These are phyloP conservation scores for Aleurites moluccanus DNA, from an alignment of 441 rosid genomes.

Conservation along the genomic window DNA sequence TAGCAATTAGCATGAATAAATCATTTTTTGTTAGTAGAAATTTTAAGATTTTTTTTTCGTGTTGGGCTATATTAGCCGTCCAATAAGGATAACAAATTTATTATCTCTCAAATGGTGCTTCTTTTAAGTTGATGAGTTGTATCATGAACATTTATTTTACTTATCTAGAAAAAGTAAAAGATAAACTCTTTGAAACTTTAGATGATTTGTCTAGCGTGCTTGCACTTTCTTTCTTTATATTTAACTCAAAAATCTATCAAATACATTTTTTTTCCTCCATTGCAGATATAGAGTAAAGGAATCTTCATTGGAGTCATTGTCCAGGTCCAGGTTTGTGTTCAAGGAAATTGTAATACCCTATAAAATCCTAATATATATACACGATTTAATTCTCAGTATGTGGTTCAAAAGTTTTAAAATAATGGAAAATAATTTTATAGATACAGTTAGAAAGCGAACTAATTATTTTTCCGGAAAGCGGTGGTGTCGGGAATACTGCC, in stretches of 20 bases:
- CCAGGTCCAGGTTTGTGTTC: conserved; percentile 56
- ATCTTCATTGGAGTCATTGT: conserved; percentile 84
- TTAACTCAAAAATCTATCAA: neutral
- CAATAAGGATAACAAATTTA: neutral
- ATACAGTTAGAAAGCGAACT: too few species aligned
- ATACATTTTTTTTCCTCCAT: neutral
- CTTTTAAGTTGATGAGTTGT: neutral
- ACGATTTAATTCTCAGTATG: too few species aligned
- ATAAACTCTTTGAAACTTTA: neutral
- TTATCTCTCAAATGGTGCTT: neutral
- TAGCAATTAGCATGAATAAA: too few species aligned
- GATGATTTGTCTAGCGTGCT: neutral
- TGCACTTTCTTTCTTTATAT: conserved; percentile 6
- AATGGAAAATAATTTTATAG: too few species aligned
- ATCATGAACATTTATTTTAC: too few species aligned
- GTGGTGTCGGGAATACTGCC: too few species aligned
- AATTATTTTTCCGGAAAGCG: too few species aligned
- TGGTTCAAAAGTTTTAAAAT: too few species aligned
- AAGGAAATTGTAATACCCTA: too few species aligned
- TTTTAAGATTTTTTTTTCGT: neutral
- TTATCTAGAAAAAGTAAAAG: neutral
- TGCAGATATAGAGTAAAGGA: conserved; percentile 91
- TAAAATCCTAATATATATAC: too few species aligned
- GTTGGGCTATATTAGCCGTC: neutral
- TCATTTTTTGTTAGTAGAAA: neutral